Base-by-base conservation (phyloP, 495 filamentous ascomycete genomes). In the Podospora pseudoanserina region DNA sequence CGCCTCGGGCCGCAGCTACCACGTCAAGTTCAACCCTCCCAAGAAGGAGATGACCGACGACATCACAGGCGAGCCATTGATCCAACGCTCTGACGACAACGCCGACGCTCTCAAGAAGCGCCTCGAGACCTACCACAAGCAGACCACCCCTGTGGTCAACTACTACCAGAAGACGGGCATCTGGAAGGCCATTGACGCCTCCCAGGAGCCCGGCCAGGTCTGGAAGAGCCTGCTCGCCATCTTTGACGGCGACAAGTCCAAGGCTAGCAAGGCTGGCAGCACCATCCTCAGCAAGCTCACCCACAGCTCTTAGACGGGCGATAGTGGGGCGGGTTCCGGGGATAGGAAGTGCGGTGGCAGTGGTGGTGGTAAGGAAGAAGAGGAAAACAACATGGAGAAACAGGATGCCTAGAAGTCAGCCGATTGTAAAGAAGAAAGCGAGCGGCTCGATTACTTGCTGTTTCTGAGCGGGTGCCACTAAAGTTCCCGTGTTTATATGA, bases 21-120 rank as follows among this genome's bases (percentile, higher is more conserved):
- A 99, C 87, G 92, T 90, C 80, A 89, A 92, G 76, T 99, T 99
- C 89, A 97, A 97, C 87, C 96, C 95, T n/a, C 95, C 95, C 71
- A 96, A 96, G 86, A 80, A 86, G 68, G 66, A 85, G 67, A 98
- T 98, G 96, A 96, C 87, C 78, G 95, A 99, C 82, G 95, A 99
- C 76, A 77, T 98, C 67, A 97, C 96, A 18, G 96, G 95, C 76
- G 95, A 99, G 84, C 95, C 94, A 34, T 81, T 99, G 71, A 92
- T 98, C 77, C 95, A 98, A 83, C 90, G 95, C 70, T 91, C 89
- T 65, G 95, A 99, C 76, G 95, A 99, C 84, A 99, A 99, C 75
- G 94, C 91, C 72, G 94, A 94, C n/a, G 92, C 94, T 54, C 85
- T 99, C 63, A 94, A 91, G 86, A 99, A 98, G 89, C 90, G 95